Conservation (phyloP, 164 flowering plant species). For the Warburgia ugandensis region DNA sequence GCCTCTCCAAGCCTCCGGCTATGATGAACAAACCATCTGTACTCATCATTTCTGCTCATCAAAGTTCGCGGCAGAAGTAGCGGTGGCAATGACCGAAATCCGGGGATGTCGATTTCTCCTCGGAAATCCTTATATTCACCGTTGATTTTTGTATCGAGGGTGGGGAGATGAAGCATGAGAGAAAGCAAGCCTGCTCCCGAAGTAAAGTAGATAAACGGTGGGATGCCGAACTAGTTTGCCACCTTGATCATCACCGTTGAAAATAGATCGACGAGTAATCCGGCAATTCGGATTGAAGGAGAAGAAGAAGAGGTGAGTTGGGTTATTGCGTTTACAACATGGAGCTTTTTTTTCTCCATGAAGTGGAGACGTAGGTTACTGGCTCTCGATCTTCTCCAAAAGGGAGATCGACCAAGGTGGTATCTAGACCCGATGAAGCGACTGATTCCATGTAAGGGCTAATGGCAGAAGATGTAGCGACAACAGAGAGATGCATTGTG, state of each 20-base stretch:
- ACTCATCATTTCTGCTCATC: not conserved
- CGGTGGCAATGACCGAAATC: constrained; percentile 11
- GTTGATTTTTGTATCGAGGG: not conserved
- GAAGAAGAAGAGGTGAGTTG: not conserved
- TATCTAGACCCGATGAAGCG: constrained; percentile 1
- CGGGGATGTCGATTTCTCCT: constrained; percentile 6
- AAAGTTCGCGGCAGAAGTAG: constrained; percentile 1
- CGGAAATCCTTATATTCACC: constrained; percentile 1
- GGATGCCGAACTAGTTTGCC: constrained; percentile 7
- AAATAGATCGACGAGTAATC: constrained; percentile 7
- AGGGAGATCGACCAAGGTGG: constrained; percentile 4
- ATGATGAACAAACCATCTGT: constrained; percentile 5
- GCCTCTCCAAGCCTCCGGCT: not conserved
- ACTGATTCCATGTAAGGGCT: not conserved
- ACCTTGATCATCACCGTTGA: constrained; percentile 3
- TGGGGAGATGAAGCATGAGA: constrained; percentile 14
- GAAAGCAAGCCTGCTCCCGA: not conserved
- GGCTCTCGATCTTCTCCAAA: not conserved
- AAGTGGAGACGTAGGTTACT: not conserved
- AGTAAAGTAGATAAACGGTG: constrained; percentile 8
- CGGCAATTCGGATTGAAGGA: not conserved
- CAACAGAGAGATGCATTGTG: not conserved
- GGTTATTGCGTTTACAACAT: too few species aligned
- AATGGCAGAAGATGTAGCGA: not conserved
- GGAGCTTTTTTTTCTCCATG: not conserved